Conservation (phyloP, 2,329 filamentous ascomycete genomes). For the Pseudogymnoascus sp. region DNA sequence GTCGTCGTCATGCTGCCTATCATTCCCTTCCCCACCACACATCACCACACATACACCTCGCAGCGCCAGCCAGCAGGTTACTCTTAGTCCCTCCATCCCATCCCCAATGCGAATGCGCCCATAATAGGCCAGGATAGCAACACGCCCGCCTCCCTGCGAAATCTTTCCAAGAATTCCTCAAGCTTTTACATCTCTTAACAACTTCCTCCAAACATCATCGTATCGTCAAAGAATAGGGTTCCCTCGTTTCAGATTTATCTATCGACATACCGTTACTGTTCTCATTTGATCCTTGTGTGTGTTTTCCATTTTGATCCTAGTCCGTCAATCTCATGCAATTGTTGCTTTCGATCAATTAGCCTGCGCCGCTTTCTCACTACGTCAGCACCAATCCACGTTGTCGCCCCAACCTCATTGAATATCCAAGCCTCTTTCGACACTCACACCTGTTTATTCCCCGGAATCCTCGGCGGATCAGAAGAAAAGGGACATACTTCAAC, state of each 20-base stretch:
- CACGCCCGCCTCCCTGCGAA: neutral
- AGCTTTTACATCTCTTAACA: neutral
- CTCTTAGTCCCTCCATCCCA: neutral
- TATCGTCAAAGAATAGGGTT: neutral
- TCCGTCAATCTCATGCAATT: neutral
- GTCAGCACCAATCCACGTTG: constrained; percentile 7
- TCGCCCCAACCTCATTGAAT: constrained; percentile 2
- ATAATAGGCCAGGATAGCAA: neutral
- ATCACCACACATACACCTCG: neutral
- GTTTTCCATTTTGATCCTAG: neutral
- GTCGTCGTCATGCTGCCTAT: constrained; percentile 8
- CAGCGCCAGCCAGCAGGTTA: neutral
- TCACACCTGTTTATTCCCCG: neutral
- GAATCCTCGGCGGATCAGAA: neutral
- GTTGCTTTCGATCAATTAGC: neutral
- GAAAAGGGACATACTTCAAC: neutral
- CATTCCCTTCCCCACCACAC: neutral
- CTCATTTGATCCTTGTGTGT: neutral
- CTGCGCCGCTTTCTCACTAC: neutral
- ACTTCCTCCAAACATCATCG: neutral
- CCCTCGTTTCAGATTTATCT: neutral
- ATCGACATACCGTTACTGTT: neutral
- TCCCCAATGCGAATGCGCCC: constrained; percentile 6
- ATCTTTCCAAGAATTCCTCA: neutral
- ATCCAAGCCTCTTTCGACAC: neutral